phyloP scores from a whole-genome alignment of 2,329 filamentous ascomycete species.

The Paecilomyces niveus region DNA sequence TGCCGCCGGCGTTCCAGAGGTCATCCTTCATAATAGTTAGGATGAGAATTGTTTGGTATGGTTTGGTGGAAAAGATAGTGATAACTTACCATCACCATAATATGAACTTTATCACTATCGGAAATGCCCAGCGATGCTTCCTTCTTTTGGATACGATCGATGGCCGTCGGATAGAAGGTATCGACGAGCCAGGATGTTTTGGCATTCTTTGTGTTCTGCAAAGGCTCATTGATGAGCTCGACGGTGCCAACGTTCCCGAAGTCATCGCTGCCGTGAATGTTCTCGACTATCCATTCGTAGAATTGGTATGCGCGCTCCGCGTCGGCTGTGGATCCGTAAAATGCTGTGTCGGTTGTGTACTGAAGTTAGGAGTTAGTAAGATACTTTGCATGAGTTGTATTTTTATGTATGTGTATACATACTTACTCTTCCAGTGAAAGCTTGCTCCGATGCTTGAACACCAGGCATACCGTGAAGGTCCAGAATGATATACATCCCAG shows the following conservation, averaged over 20 bases:
- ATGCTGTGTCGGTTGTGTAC: neutral
- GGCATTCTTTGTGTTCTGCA: neutral
- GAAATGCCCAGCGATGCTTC: slow-evolving; percentile 1
- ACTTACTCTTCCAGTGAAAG: slow-evolving; percentile 36
- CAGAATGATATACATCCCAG: slow-evolving; percentile 43
- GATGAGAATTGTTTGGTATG: neutral
- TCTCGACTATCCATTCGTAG: slow-evolving; percentile 44
- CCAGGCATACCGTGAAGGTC: slow-evolving; percentile 44
- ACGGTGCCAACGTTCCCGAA: slow-evolving; percentile 50
- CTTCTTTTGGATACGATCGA: slow-evolving; percentile 3
- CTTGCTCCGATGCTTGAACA: slow-evolving; percentile 34
- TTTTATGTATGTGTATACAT: neutral
- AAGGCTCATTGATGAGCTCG: slow-evolving; percentile 49
- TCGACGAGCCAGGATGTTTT: slow-evolving; percentile 36
- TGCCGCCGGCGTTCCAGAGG: neutral
- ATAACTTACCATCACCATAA: slow-evolving; percentile 4
- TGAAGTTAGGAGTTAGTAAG: neutral
- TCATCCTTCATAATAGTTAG: neutral
- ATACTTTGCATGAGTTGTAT: neutral
- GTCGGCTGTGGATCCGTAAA: slow-evolving; percentile 31
- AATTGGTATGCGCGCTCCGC: slow-evolving; percentile 47
- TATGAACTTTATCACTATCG: neutral
- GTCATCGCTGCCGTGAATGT: slow-evolving; percentile 39
- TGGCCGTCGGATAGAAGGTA: slow-evolving; percentile 3
- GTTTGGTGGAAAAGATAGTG: neutral